Base-by-base conservation (phyloP, 1,139 yeast genomes). In the Pichia sp. region DNA sequence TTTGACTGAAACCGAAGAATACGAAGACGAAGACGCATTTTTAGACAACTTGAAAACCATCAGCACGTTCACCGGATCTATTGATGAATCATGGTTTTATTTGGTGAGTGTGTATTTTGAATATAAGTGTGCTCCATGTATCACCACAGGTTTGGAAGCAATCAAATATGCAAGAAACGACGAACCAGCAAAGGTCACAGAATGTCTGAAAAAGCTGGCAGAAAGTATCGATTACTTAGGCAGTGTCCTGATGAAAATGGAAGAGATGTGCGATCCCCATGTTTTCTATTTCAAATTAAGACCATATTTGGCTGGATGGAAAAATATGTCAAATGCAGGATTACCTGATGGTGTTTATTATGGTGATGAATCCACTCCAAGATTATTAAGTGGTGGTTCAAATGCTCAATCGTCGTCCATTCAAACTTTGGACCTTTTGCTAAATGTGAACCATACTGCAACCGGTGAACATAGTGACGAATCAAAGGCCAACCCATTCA, bases 231-330 rank as follows among this genome's bases (percentile, higher is more conserved):
- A 86, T 60, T 68, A 70, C 47, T 68, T 90, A 54, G 94, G 90
- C n/a, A 69, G 82, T 3, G 75, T 85, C 0, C 65, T 90, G 53
- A 77, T 82, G 77, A 74, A 78, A 55, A 85, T 90, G 95, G 90
- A 85, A 59, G 95, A 88, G 54, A 84, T 84, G 85, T 87, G 97
- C 62, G 96, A 88, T 59, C 97, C 97, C 2, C 95, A 87, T 61
- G 81, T 83, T 1, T 90, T 90, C 59, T 90, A 86, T 62, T 85
- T 76, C 66, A 75, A 94, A 52, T 75, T 90, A 45, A 74, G 97
- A 56, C 97, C 97, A 0, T 90, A 76, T 58, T 68, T 90, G 49
- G 96, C 97, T 0, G 97, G 97, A 1, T 90, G 97, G 95, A 81
- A 81, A 60, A 85, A 86, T 58, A 88, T 90, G 97, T 78, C 76